Evolutionary conservation across 176 grass and related monocot genomes (phyloP), one percentile per base, ranked within the genome.

Genomic region (Triticum turgidum): DNA sequence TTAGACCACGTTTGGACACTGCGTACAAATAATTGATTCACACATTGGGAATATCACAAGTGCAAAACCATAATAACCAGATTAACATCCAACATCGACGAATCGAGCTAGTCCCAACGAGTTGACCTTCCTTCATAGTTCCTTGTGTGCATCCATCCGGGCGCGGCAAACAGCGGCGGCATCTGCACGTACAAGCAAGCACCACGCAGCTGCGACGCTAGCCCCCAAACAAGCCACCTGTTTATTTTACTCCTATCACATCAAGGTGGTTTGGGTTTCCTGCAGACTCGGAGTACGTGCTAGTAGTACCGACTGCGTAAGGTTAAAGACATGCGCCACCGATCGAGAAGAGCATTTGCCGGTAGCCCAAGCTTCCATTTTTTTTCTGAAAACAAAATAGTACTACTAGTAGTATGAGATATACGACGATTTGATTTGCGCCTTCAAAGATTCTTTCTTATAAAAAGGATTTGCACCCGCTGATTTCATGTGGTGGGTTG

Each of bases 141-240:
- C 29, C 29, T 30, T 30, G 3, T 74, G 41, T 27, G 5, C 42
- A 42, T 29, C 12, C 6, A 17, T 0, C 4, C 5, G 71, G 12
- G 22, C 71, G 71, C 70, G 71, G 71, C n/a, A 29, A 47, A 51
- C 24, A 29, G 27, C 42, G 61, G 14, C 66, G 81, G 65, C 81
- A 45, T 37, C 65, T n/a, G 81, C 74, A 79, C 81, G 81, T 76
- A 72, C 87, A 83, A 11, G 85, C 77, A n/a, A 62, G 44, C 73
- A 33, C 42, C 14, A 3, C 20, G 74, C 47, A 11, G 1, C 47
- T 5, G 74, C 74, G 47, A 77, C 47, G 74, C 74, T 51, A 56
- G 74, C 47, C 27, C 25, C 51, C 15, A 49, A 45, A n/a, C 39
- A 73, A 15, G 70, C 44, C 39, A 73, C 11, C n/a, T 73, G n/a